Conservation (phyloP, 2,329 filamentous ascomycete species). For the Aschersonia sp. region DNA sequence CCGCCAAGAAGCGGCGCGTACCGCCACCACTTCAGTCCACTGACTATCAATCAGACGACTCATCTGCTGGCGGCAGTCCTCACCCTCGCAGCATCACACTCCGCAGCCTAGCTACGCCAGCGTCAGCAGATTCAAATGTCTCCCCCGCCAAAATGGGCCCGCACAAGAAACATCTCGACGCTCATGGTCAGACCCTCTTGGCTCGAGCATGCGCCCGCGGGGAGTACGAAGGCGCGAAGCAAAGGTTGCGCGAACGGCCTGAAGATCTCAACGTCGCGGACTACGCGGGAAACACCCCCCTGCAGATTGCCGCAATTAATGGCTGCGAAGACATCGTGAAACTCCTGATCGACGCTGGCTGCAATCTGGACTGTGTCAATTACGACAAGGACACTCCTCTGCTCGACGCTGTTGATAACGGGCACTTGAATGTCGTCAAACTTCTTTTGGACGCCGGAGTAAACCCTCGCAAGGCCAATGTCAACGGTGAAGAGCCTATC, state of each 20-base stretch:
- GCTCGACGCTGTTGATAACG: conserved; percentile 92
- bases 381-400: conserved; percentile 85
- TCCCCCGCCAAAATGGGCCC: conserved; percentile 54
- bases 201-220: conserved; percentile 83
- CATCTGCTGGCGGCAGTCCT: conserved; percentile 45
- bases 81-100: conserved; percentile 43
- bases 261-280: conserved; percentile 83
- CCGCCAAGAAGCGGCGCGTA: conserved; percentile 45
- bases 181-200: conserved; percentile 79
- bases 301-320: conserved; percentile 84
- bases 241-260: conserved; percentile 60
- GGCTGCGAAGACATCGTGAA: conserved; percentile 79
- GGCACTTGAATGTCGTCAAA: conserved; percentile 76
- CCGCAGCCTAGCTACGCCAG: conserved; percentile 39
- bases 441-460: conserved; percentile 75
- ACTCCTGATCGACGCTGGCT: conserved; percentile 71
- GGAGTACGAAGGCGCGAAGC: conserved; percentile 65
- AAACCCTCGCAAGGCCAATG: conserved; percentile 80
- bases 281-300: conserved; percentile 88
- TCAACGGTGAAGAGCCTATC: conserved; percentile 82
- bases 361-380: conserved; percentile 65
- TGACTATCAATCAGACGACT: conserved; percentile 55
- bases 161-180: conserved; percentile 79
- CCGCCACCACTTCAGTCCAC: conserved; percentile 47
- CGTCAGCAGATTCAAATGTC: conserved; percentile 42